Evolutionary conservation across 176 grass and related monocot genomes (phyloP), one percentile per base, ranked within the genome.

Genomic region (Chrysopogon serrulatus): DNA sequence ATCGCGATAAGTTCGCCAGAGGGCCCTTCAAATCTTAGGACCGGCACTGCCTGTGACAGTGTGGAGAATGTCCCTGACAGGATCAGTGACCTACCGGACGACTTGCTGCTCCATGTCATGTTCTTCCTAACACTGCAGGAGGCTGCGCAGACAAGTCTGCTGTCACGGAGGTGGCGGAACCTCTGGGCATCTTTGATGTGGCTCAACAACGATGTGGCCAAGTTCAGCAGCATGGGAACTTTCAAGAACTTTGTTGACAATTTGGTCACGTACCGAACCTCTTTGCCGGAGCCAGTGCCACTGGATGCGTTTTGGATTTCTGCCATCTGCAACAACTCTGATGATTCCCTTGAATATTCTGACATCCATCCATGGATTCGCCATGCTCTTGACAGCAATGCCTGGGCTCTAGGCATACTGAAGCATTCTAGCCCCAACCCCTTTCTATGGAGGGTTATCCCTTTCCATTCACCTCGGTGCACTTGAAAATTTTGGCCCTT

Each of bases 301-400:
- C 37, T 85, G 19, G 49, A 78, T 41, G 53, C 1, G 28, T 78
- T 85, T 41, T 85, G 48, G 18, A 78, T 64, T 32, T 85, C 48
- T 56, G 65, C 28, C 21, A 23, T 7, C 17, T 85, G 51, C 30
- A 15, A 68, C 73, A 34, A 6, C 24, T 19, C 5, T 39, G 44
- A 76, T 37, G 6, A 37, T 56, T 31, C 9, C 69, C 14, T 19
- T 48, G 39, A 74, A 35, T 83, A 64, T 49, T 83, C 39, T 64
- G 56, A 83, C 31, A 74, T 83, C 40, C 82, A 75, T 24, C 83
- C 36, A 12, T 85, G 83, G 83, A 41, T 85, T 16, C 3, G 2
- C 27, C 64, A 77, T 60, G 83, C 74, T 36, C 73, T 85, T 77
- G 6, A 28, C 30, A 57, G 27, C 36, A 77, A 77, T 3, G 36